Evolutionary conservation across 2,329 filamentous ascomycete genomes (phyloP), one percentile per base, ranked within the genome.

Genomic region (Talaromyces sp.): DNA sequence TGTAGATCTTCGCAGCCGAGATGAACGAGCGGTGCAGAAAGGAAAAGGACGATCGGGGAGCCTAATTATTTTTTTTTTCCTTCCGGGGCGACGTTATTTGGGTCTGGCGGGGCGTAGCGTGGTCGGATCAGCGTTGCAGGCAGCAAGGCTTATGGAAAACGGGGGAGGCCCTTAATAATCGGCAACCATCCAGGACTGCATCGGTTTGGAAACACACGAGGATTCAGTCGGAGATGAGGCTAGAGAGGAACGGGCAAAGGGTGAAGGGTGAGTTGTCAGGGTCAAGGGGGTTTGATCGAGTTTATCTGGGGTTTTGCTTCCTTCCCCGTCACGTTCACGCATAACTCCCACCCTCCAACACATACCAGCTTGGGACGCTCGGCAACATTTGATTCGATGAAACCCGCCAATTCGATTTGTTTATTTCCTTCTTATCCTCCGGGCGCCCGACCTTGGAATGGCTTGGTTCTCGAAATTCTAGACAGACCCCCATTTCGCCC

Each of bases 391-490:
- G n/a, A n/a, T n/a, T n/a, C n/a, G n/a, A n/a, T n/a, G n/a, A n/a
- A n/a, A n/a, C 30, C 14, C 30, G 30, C 10, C 30, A 32, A n/a
- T 32, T 36, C n/a, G n/a, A 36, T 36, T 36, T 14, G n/a, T 37
- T 19, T 17, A 17, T 39, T 39, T 19, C 6, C 20, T 17, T 39
- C 9, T 4, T 39, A 17, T 39, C 16, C 17, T 39, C 9, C 11
- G 4, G 40, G 41, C 16, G 30, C 30, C 43, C 24, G 43, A 46
- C 43, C n/a, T 33, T 16, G 16, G 22, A 19, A 44, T 44, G 42
- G 42, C 22, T 17, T 46, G 19, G 17, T 52, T 39, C 39, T 48
- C 45, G 39, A 48, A 44, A 39, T 24, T 52, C 44, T 52, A 51
- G 42, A 49, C 42, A 41, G 9, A 27, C 24, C 24, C 4, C 20